Percentiles rank a stretch among this genome's conserved stretches.
These are phyloP conservation scores for Lablab purpureus DNA, from an alignment of 306 rosid genomes.

Conservation along the genomic window DNA sequence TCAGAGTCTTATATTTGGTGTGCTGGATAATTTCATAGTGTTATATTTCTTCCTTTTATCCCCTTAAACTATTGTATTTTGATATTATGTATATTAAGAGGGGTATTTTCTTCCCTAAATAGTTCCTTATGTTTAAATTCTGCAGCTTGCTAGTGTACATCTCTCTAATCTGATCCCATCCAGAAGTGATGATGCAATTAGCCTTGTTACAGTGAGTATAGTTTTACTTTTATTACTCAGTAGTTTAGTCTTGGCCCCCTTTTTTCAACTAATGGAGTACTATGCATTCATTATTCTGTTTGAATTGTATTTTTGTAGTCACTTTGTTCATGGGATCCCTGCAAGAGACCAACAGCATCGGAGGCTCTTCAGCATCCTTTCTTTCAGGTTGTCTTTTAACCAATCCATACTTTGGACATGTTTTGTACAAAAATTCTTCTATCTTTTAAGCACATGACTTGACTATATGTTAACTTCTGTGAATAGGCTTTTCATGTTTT, in stretches of 20 bases:
- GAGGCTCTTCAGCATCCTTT: constrained; percentile 98
- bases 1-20: neutral
- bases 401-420: neutral
- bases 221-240: constrained; percentile 11
- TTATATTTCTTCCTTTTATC: neutral
- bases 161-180: constrained; percentile 79
- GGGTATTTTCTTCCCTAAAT: constrained; percentile 26
- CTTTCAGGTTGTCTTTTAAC: constrained; percentile 68
- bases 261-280: constrained; percentile 2
- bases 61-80: neutral
- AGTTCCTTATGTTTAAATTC: constrained; percentile 20
- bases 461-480: constrained; percentile 19
- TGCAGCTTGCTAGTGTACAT: constrained; percentile 71
- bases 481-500: neutral
- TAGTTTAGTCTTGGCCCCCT: neutral
- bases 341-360: constrained; percentile 90
- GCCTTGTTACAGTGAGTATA: constrained; percentile 83
- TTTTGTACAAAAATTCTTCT: neutral
- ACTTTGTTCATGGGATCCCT: constrained; percentile 98
- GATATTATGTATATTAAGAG: constrained; percentile 3
- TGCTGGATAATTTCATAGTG: neutral
- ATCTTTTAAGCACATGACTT: neutral
- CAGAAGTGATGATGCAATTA: constrained; percentile 73
- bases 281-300: neutral
- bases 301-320: constrained; percentile 53